Evolutionary conservation across 1,284 basidiomycete species (phyloP), one percentile per base, ranked within the genome.

Genomic region (Taiwanofungus camphoratus): DNA sequence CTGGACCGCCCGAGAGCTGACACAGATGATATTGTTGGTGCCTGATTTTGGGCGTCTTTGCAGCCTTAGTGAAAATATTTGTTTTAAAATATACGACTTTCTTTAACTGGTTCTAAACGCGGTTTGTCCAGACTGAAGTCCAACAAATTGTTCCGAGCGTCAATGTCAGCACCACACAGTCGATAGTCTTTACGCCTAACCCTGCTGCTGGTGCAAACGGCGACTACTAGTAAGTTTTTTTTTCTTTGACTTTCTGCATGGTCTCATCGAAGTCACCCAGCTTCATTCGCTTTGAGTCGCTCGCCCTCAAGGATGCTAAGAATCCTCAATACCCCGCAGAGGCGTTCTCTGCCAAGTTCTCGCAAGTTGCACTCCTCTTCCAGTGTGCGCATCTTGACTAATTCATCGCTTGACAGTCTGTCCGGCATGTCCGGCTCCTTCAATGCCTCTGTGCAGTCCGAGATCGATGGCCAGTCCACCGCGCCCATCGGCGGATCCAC

Each of bases 271-370:
- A 29, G 26, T 29, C 24, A 2, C 15, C 3, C 48, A 85, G 84
- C 67, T 89, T 89, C 68, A 72, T 89, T 55, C 85, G 87, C 42
- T 69, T 87, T 60, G 74, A 82, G 46, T 87, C 87, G 0, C 48
- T 71, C 31, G 56, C 26, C 45, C 53, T 75, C 40, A 80, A 71
- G 60, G 75, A 83, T 60, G 39, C 76, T 21, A 55, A 56, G 2
- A 61, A 71, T 46, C 63, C 80, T 13, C 66, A 74, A 39, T 82
- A 68, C 63, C 75, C 71, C 2, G 77, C 76, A 43, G 68, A 83
- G 50, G 79, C 87, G 2, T 93, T 91, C 73, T 90, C 88, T n/a
- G 75, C 89, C 46, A 79, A 79, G 55, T 93, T 91, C 70, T 63
- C 64, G 78, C 83, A 58, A 47, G 77, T 62, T 3, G 6, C 24